These are phyloP conservation scores for Chaetomium strumarium DNA, from an alignment of 2,329 filamentous ascomycete genomes.

Conservation along the genomic window DNA sequence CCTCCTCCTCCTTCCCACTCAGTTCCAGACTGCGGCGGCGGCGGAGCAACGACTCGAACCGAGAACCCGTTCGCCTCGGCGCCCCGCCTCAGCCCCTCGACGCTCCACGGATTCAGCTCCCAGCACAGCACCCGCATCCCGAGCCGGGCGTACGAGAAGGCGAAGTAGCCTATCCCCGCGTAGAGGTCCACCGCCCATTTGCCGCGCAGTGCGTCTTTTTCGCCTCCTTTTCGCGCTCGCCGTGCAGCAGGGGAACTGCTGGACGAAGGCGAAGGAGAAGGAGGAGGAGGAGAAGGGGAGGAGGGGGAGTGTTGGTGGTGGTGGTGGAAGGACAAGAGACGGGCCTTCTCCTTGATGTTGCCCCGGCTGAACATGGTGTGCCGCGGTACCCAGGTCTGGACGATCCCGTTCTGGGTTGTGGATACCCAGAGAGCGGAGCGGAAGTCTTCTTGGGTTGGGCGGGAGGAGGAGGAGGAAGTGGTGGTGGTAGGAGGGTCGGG, in stretches of 20 bases:
- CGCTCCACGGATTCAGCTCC: conserved; percentile 85
- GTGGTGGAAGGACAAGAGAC: conserved; percentile 58
- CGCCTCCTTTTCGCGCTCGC: neutral
- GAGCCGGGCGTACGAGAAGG: conserved; percentile 71
- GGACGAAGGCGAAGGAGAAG: neutral
- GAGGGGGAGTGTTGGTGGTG: too few species aligned
- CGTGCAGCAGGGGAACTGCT: too few species aligned
- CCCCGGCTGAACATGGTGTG: conserved; percentile 95
- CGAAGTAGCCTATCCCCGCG: conserved; percentile 90
- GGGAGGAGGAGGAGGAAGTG: conserved; percentile 23
- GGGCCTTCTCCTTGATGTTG: conserved; percentile 82
- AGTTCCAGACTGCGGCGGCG: neutral
- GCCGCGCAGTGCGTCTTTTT: conserved; percentile 22
- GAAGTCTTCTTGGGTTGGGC: conserved; percentile 49
- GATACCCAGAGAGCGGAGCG: conserved; percentile 68
- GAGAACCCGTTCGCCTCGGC: conserved; percentile 63
- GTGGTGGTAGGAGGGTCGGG: conserved; percentile 28
- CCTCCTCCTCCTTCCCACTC: too few species aligned
- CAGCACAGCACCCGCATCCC: conserved; percentile 75
- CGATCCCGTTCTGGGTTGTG: conserved; percentile 71
- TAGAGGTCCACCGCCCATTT: conserved; percentile 72
- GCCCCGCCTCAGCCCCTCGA: conserved; percentile 75
- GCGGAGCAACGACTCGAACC: conserved; percentile 45
- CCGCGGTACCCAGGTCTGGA: conserved; percentile 78
- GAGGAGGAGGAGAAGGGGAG: conserved; percentile 29